phyloP scores from a whole-genome alignment of 2,329 filamentous ascomycete genomes.

The Phialophora chinensis region DNA sequence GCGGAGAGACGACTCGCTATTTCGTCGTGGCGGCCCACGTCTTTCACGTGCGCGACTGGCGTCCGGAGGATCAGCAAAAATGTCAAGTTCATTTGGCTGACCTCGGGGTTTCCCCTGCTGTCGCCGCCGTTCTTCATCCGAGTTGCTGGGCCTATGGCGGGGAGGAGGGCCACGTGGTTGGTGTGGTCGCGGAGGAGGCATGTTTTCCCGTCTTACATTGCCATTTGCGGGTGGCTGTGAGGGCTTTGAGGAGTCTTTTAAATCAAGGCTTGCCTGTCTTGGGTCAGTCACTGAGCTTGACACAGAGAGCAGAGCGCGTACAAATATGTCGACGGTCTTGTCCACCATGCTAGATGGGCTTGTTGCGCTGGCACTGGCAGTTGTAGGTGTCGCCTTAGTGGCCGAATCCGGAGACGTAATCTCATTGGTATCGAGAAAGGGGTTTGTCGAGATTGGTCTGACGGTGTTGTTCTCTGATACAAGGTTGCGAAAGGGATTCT shows the following conservation, averaged over 20 bases:
- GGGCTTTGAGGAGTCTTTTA: conserved; percentile 35
- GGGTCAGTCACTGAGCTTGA: conserved; percentile 12
- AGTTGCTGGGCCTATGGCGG: conserved; percentile 44
- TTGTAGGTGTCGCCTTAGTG: conserved; percentile 16
- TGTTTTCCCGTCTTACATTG: conserved; percentile 44
- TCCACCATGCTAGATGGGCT: conserved; percentile 17
- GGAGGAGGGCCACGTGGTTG: conserved; percentile 37
- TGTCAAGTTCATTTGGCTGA: conserved; percentile 49
- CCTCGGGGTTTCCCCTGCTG: conserved; percentile 46
- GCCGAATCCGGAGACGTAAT: conserved; percentile 23
- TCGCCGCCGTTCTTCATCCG: conserved; percentile 42
- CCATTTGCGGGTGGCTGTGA: conserved; percentile 37
- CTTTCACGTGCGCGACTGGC: conserved; percentile 48
- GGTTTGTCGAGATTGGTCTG: conserved; percentile 62
- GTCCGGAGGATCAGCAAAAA: conserved; percentile 55
- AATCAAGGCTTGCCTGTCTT: conserved; percentile 25
- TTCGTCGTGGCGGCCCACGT: conserved; percentile 62
- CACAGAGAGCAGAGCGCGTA: conserved; percentile 16
- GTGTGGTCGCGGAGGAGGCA: conserved; percentile 39
- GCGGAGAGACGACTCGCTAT: conserved; percentile 69
- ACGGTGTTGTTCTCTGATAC: conserved; percentile 44
- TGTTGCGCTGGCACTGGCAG: conserved; percentile 3
- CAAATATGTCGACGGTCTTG: conserved; percentile 33
- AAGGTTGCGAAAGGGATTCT: conserved; percentile 59
- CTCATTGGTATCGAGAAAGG: conserved; percentile 62